Base-by-base conservation (phyloP, 805 yeast genomes). In the Sugiyamaella valdiviana region DNA sequence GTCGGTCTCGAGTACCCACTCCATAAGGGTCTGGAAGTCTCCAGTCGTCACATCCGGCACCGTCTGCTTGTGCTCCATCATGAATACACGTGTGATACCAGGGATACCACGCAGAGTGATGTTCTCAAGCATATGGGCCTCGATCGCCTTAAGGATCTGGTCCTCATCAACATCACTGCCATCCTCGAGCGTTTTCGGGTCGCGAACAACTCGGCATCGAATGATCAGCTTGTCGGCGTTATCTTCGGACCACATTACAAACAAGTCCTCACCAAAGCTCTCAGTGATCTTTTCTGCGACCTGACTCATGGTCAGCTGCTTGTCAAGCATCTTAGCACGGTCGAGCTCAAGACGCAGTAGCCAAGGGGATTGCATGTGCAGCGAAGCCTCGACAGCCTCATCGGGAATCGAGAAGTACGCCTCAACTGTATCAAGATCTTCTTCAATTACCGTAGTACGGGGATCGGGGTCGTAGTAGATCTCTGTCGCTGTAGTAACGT, bases 191-290 rank as follows among this genome's bases (percentile, higher is more conserved):
- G 87, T 75, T 70, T 91, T 91, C 50, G 96, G 96, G 65, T 90
- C 96, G 70, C 99, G 87, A 41, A 93, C 88, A 58, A 95, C 95
- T 75, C 99, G 86, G 76, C 98, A 91, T 76, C 99, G 95, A 58
- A 93, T 85, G 54, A 93, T 83, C 69, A 93, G 82, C 69, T 89
- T 90, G 57, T 91, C 97, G 40, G 97, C 96, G 62, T 93, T 91
- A 74, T 93, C 99, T 75, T 95, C 99, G 42, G 97, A 88, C 98
- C 99, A 93, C 63, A 93, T 93, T 37, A 93, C 96, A 62, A 91
- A 93, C 70, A 93, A 72, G 69, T 93, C 99, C 59, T 89, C 95
- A 47, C 90, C 95, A 67, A 93, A 93, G 54, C 86, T 83, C 63
- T 86, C 90, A 55, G 89, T 83, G 52, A 93, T 93, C 74, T 84